Base-by-base conservation (phyloP, 163 green algal genomes). In the Scenedesmus sp. region DNA sequence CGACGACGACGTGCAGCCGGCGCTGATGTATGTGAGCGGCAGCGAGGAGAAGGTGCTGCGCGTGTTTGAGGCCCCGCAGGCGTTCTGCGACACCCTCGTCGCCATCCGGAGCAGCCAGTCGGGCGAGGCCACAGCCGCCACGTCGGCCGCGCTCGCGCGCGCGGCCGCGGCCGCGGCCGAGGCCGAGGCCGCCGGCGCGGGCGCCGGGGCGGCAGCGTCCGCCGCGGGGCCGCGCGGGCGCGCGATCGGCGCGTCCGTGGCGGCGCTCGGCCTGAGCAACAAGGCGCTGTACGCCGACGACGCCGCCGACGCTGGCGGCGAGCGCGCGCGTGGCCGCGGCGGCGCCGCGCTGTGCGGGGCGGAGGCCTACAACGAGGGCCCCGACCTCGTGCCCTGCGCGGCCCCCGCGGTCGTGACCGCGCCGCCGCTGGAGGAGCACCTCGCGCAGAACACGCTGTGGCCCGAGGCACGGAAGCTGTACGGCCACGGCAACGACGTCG, bases 41-140 rank as follows among this genome's bases (percentile, higher is more conserved):
- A 92, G 90, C 17, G 96, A 99, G 81, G 96, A 99, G 83, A 99
- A 99, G 88, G 94, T 97, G 33, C 71, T 98, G 10, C 89, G 96
- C 1, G 90, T 98, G 14, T 95, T 99, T 70, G 85, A 95, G 82
- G 93, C 92, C 3, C 86, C 85, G 0, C 80, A 87, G 45, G 88
- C 88, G 1, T 97, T 97, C 57, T 24, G 85, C 0, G 85, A 94
- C 57, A 92, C 93, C 2, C 87, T 96, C 44, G 77, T 81, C 11
- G 60, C 86, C 13, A 74, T 84, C 0, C 48, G 83, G 18, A 75
- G 77, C 11, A 7, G 17, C 13, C 53, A 70, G 44, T 53, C 31
- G 14, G n/a, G 53, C 28, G 58, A 71, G 0, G 45, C 45, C 28
- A 29, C 71, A n/a, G 58, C 71, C 45, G 71, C 71, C 22, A 29